phyloP scores from a whole-genome alignment of 2,329 filamentous ascomycete genomes.

The Botryotinia globosa region DNA sequence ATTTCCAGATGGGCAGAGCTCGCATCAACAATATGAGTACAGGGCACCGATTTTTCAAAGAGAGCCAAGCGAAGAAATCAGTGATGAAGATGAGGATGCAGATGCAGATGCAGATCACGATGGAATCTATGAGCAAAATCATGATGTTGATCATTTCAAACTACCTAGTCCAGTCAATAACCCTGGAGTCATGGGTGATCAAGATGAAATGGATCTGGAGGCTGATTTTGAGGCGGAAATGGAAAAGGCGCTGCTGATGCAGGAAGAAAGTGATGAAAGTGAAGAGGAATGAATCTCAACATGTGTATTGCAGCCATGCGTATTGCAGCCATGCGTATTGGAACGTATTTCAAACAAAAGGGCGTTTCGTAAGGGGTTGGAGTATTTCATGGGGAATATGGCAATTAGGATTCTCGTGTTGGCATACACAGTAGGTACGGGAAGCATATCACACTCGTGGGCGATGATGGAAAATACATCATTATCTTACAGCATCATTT shows the following conservation, averaged over 20 bases:
- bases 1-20: constrained; percentile 52
- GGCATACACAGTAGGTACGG: not conserved
- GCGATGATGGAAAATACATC: not conserved
- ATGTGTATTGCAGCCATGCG: not conserved
- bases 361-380: not conserved
- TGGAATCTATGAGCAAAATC: constrained; percentile 39
- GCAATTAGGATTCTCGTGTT: not conserved
- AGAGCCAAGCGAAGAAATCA: constrained; percentile 40
- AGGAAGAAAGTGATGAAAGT: constrained; percentile 33
- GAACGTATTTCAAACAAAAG: not conserved
- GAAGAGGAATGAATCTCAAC: constrained; percentile 37
- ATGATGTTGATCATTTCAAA: constrained; percentile 46
- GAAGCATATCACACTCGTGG: not conserved
- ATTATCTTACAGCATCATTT: not conserved
- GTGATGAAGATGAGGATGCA: constrained; percentile 47
- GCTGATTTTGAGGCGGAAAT: constrained; percentile 34
- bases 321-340: not conserved
- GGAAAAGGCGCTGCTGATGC: constrained; percentile 13
- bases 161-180: constrained; percentile 53
- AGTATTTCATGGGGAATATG: not conserved
- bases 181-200: constrained; percentile 28
- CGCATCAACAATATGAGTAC: constrained; percentile 30
- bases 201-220: constrained; percentile 39
- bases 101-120: constrained; percentile 48
- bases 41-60: constrained; percentile 32